Conservation (phyloP, 1,139 yeast genomes). For the Debaryomycetaceae sp. region DNA sequence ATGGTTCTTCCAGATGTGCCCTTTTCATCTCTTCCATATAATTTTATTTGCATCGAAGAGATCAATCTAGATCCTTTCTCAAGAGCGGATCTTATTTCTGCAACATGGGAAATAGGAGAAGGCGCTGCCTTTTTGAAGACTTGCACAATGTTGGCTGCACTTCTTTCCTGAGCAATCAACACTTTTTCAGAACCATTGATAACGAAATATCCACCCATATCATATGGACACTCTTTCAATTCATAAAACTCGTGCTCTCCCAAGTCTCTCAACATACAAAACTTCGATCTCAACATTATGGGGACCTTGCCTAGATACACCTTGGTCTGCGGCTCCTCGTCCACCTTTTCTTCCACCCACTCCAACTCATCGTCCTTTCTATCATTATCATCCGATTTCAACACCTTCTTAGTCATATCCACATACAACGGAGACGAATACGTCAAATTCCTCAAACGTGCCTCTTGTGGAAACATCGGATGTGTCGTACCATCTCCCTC, state of each 20-base stretch:
- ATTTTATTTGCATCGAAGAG: slow-evolving; percentile 89
- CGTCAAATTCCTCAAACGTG: slow-evolving; percentile 90
- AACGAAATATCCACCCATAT: slow-evolving; percentile 98
- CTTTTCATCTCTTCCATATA: slow-evolving; percentile 79
- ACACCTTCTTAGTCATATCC: slow-evolving; percentile 89
- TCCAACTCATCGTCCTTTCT: slow-evolving; percentile 62
- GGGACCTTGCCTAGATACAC: slow-evolving; percentile 97
- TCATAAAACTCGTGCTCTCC: slow-evolving; percentile 95
- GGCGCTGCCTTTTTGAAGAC: slow-evolving; percentile 98
- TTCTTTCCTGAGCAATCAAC: slow-evolving; percentile 95
- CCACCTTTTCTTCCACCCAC: slow-evolving; percentile 58
- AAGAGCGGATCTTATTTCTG: slow-evolving; percentile 93
- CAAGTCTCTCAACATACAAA: slow-evolving; percentile 88
- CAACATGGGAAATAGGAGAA: slow-evolving; percentile 92
- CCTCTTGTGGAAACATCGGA: slow-evolving; percentile 98
- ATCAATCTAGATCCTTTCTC: slow-evolving; percentile 96
- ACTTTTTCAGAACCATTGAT: slow-evolving; percentile 98
- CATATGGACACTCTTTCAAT: slow-evolving; percentile 96
- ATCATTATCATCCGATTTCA: slow-evolving; percentile 72
- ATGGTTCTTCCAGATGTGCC: slow-evolving; percentile 78
- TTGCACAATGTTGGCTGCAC: slow-evolving; percentile 97
- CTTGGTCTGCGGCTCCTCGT: slow-evolving; percentile 61
- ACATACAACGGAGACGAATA: slow-evolving; percentile 95
- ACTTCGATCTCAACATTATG: slow-evolving; percentile 94
- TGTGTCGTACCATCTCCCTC: slow-evolving; percentile 99